A percentile compares a stretch with the other conserved stretches of the same genome.
phyloP scores from a whole-genome alignment of 345 rosid species.

The Pistacia vera region DNA sequence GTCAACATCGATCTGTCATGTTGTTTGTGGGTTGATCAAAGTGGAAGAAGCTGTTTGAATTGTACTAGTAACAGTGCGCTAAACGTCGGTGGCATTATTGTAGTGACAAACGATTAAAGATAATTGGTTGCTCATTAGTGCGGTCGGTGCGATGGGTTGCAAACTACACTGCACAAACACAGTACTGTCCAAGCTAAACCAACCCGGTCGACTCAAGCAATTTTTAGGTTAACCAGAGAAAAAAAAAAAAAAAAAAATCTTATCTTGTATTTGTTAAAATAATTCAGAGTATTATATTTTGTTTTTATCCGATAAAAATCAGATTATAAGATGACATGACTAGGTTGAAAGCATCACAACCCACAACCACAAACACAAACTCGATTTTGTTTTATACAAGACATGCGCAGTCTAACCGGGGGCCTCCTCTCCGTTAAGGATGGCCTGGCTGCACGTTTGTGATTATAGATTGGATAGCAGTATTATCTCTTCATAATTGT shows the following conservation, averaged over 20 bases:
- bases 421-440: neutral
- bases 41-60: slow-evolving; percentile 6
- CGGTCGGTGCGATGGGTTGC: slow-evolving; percentile 7
- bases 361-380: no score
- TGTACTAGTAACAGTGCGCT: neutral
- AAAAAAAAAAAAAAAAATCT: no score
- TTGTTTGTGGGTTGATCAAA: neutral
- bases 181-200: neutral
- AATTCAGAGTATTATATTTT: no score
- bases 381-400: no score
- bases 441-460: neutral
- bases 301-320: no score
- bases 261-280: no score
- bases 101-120: neutral
- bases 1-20: neutral
- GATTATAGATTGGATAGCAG: neutral
- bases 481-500: no score
- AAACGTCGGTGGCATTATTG: slow-evolving; percentile 19
- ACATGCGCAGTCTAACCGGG: no score
- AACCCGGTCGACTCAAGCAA: neutral
- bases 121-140: slow-evolving; percentile 9
- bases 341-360: no score
- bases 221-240: no score
- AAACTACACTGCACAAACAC: neutral
- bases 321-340: no score